Base-by-base conservation (phyloP, 2,329 filamentous ascomycete genomes). In the Pseudonectria foliicola region DNA sequence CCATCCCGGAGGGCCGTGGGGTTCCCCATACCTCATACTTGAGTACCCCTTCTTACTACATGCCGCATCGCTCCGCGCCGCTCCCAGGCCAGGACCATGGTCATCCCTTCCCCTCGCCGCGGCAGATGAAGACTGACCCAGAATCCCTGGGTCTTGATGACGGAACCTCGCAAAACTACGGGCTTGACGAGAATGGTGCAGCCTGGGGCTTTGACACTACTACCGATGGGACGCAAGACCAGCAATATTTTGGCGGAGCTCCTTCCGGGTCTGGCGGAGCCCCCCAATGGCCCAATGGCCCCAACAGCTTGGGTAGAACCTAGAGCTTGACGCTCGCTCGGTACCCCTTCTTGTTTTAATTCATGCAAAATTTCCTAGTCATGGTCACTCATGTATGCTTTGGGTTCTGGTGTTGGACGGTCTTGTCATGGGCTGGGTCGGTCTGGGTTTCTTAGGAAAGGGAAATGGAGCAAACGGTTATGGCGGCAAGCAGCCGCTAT, bases 61-160 rank as follows among this genome's bases (percentile, higher is more conserved):
- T 49, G 29, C 37, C 41, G 4, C 35, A 44, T 14, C 43, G 44
- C 25, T 33, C 35, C 8, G 35, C 37, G 16, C 26, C 36, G 3
- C 21, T 49, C n/a, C 3, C 37, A 2, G 37, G 29, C 10, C 40
- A 46, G 8, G 45, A 38, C 4, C 38, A 21, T 8, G 18, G 5
- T 8, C 18, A 47, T 5, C 27, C 29, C 7, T 54, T 50, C 30
- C 31, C 45, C 3, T 42, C 46, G 10, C 39, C 40, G 7, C 40
- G 47, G 3, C 42, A 43, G 3, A 24, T 48, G 25, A 53, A 47
- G 31, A 12, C 35, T 3, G 46, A 49, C 8, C 24, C 44, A 3
- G 40, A 46, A 27, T 27, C 23, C n/a, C 30, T 46, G 4, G 31
- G 29, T 3, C 27, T 33, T 10, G 44, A 44, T 12, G 42, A 39